Evolutionary conservation across 2,329 filamentous ascomycete species (phyloP).

Genomic region (Phaeosphaeriaceae sp.): DNA sequence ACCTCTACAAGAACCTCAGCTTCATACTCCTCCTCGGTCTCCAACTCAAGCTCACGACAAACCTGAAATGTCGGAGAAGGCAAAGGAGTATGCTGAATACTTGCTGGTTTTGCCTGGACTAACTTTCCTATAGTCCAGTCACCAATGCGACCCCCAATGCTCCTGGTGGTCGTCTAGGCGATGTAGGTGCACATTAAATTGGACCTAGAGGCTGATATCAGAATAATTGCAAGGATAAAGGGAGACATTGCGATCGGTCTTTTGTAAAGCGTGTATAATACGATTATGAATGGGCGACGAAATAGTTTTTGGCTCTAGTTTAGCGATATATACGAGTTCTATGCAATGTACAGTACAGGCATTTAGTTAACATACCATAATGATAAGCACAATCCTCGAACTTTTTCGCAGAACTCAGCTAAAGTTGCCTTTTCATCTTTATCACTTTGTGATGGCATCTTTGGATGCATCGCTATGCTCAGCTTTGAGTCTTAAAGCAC

Average conservation of each 20-base stretch:
- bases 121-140: constrained; percentile 3
- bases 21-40: constrained; percentile 4
- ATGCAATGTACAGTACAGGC: not conserved
- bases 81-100: constrained; percentile 11
- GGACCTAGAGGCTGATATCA: constrained; percentile 30
- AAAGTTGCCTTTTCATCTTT: too few relatives aligned
- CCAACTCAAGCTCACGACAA: constrained; percentile 1
- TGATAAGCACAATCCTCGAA: too few relatives aligned
- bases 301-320: not conserved
- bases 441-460: too few relatives aligned
- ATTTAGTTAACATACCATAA: too few relatives aligned
- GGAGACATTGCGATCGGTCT: constrained; percentile 32
- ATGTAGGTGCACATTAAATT: constrained; percentile 28
- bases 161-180: constrained; percentile 15
- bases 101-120: not conserved
- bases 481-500: too few relatives aligned
- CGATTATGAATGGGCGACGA: not conserved
- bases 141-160: constrained; percentile 11
- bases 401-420: too few relatives aligned
- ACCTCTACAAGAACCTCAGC: constrained; percentile 5
- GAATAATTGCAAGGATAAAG: constrained; percentile 26
- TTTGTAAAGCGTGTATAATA: constrained; percentile 7
- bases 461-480: too few relatives aligned
- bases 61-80: constrained; percentile 10
- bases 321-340: not conserved